phyloP scores from a whole-genome alignment of 2,329 filamentous ascomycete genomes.

The Trichoderma sp. region DNA sequence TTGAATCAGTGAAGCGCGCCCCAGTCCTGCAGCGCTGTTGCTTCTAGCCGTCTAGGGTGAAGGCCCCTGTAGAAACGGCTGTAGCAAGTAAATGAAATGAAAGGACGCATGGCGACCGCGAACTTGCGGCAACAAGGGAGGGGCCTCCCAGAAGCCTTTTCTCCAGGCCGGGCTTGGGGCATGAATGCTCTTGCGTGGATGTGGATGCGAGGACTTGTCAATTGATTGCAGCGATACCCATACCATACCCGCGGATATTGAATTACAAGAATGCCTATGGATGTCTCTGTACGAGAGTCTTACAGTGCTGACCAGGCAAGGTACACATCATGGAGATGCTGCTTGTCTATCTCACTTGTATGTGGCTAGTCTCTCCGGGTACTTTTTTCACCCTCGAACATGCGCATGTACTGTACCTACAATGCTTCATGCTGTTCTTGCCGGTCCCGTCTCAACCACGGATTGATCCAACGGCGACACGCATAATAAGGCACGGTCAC shows the following conservation, averaged over 20 bases:
- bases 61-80: constrained; percentile 14
- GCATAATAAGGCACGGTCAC: background rate
- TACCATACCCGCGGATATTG: background rate
- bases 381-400: background rate
- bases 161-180: background rate
- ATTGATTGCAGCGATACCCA: background rate
- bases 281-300: background rate
- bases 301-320: background rate
- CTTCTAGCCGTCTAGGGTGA: background rate
- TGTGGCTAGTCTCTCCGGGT: background rate
- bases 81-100: constrained; percentile 20
- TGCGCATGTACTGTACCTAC: background rate
- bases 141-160: background rate
- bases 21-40: constrained; percentile 5
- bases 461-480: background rate
- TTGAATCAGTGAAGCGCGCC: constrained; percentile 12
- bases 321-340: background rate
- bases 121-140: constrained; percentile 12
- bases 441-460: background rate
- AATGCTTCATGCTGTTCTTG: background rate
- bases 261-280: background rate
- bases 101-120: constrained; percentile 12
- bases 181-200: background rate
- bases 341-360: background rate
- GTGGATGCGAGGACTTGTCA: background rate